A percentile compares a stretch with the other conserved stretches of the same genome.
phyloP scores from a whole-genome alignment of 2,329 filamentous ascomycete genomes.

The Beauveria pseudobassiana region DNA sequence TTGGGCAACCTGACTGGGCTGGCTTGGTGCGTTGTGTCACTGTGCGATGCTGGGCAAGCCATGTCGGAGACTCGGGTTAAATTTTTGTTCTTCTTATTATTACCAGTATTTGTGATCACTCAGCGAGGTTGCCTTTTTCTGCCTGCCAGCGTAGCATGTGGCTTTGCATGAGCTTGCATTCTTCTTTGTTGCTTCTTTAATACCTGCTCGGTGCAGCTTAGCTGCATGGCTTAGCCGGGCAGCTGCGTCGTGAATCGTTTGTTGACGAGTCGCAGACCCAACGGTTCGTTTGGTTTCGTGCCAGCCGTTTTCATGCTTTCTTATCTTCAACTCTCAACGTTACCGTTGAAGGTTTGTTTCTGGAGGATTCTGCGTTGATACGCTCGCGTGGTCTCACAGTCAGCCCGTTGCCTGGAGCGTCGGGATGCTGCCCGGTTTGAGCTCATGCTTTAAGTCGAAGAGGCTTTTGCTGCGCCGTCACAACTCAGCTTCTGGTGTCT shows the following conservation, averaged over 20 bases:
- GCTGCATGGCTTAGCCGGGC: not conserved
- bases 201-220: not conserved
- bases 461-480: conserved; percentile 13
- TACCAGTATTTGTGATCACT: not conserved
- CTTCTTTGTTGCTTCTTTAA: not conserved
- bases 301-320: not conserved
- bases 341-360: not conserved
- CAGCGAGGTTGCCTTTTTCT: not conserved
- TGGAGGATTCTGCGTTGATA: not conserved
- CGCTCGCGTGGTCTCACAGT: not conserved
- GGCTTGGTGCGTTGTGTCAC: not conserved
- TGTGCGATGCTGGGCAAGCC: not conserved
- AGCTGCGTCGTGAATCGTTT: conserved; percentile 1
- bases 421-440: conserved; percentile 36
- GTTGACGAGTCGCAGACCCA: not conserved
- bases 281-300: not conserved
- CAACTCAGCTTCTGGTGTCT: conserved; percentile 2
- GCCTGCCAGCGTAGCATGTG: not conserved
- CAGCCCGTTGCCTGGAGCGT: not conserved
- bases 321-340: not conserved
- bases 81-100: not conserved
- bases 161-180: not conserved
- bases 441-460: conserved; percentile 37
- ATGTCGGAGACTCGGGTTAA: not conserved
- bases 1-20: not conserved